These are phyloP conservation scores for Ilex asprella DNA, from an alignment of 257 asterid genomes.

Conservation along the genomic window DNA sequence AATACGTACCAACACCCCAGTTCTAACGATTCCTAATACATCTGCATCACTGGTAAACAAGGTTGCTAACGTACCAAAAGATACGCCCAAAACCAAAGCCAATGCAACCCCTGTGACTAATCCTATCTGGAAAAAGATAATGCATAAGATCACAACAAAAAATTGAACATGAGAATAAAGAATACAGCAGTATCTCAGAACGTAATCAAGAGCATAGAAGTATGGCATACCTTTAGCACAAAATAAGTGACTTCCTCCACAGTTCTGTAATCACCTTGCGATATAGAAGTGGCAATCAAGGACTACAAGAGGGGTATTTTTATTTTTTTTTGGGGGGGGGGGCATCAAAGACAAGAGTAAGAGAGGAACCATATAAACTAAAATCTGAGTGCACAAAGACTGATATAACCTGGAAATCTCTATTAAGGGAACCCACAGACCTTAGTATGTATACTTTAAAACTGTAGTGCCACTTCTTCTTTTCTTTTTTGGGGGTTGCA, in stretches of 20 bases:
- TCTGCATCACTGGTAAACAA: conserved; percentile 59
- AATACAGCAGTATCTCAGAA: conserved; percentile 2
- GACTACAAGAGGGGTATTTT: conserved; percentile 47
- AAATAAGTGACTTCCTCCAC: conserved; percentile 63
- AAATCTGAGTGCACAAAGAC: conserved; percentile 1
- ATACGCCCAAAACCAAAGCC: conserved; percentile 55
- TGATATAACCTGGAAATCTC: not conserved
- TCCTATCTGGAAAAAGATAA: conserved; percentile 53
- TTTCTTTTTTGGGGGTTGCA: too few species aligned
- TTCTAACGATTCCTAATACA: conserved; percentile 55
- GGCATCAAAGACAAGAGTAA: conserved; percentile 4
- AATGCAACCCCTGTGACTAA: conserved; percentile 51
- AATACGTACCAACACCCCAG: conserved; percentile 57
- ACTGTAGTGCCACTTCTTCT: too few species aligned
- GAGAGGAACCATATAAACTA: conserved; percentile 2
- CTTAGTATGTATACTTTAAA: too few species aligned
- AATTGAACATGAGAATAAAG: conserved; percentile 1
- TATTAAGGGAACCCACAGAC: too few species aligned
- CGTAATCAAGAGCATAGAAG: conserved; percentile 9
- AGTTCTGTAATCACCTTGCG: conserved; percentile 55
- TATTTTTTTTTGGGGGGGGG: not conserved
- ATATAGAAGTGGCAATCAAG: conserved; percentile 67
- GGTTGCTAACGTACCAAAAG: conserved; percentile 62
- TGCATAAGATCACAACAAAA: conserved; percentile 1
- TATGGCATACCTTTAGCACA: conserved; percentile 53